Percentiles rank a stretch among this genome's conserved stretches.
Evolutionary conservation across 169 alveolate species (phyloP).

Genomic region (Amoebophrya sp.): DNA sequence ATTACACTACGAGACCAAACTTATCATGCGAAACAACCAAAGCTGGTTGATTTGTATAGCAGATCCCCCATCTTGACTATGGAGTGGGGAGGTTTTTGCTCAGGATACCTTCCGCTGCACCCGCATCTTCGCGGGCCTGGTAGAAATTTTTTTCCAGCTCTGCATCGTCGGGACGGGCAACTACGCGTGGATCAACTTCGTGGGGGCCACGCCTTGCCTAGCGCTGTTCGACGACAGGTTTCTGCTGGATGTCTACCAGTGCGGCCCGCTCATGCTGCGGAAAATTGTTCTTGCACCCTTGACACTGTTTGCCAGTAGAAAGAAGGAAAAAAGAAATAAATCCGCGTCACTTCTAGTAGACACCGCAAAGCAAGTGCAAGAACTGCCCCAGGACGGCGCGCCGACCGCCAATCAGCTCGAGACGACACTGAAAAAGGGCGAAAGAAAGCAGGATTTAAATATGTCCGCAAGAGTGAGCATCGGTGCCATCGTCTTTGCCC

Average conservation of each 20-base stretch:
- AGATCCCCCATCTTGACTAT: too few species aligned
- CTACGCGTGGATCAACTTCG: slow-evolving; percentile 43
- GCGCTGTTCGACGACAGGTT: slow-evolving; percentile 23
- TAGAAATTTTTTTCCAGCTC: background rate
- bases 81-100: too few species aligned
- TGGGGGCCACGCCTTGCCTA: slow-evolving; percentile 36
- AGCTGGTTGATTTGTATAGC: too few species aligned
- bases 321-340: too few species aligned
- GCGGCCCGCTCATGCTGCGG: background rate
- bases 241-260: background rate
- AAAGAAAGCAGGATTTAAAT: too few species aligned
- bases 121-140: background rate
- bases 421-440: background rate
- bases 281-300: background rate
- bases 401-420: background rate
- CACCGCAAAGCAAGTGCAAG: background rate
- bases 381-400: background rate
- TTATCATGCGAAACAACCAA: too few species aligned
- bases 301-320: background rate
- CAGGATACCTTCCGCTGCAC: too few species aligned
- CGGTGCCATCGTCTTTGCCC: background rate
- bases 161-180: slow-evolving; percentile 39
- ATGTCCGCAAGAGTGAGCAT: too few species aligned
- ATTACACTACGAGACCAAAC: too few species aligned
- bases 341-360: background rate